phyloP scores from a whole-genome alignment of 2,329 filamentous ascomycete species.

The Sclerotiophoma versabilis region DNA sequence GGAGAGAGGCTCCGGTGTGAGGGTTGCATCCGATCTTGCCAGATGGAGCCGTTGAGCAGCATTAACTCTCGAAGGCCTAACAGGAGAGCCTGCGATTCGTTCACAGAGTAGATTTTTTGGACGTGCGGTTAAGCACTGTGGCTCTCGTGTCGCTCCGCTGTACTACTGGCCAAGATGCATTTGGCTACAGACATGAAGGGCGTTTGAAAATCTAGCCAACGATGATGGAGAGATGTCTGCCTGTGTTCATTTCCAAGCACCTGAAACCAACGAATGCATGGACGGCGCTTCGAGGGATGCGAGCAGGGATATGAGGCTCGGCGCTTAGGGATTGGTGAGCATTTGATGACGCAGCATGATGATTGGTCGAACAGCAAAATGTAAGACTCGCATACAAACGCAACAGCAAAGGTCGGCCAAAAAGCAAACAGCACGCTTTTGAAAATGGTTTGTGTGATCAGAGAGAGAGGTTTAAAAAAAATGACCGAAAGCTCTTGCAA shows the following conservation, averaged over 20 bases:
- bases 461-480: too few species aligned
- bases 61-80: neutral
- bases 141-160: constrained; percentile 22
- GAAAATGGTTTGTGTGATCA: neutral
- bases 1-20: neutral
- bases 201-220: neutral
- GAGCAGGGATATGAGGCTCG: constrained; percentile 5
- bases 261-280: constrained; percentile 16
- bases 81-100: constrained; percentile 6
- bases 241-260: neutral
- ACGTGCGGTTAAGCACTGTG: constrained; percentile 30
- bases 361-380: constrained; percentile 4
- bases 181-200: neutral
- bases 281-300: constrained; percentile 15
- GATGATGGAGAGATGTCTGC: neutral
- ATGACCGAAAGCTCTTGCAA: too few species aligned
- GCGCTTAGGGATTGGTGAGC: constrained; percentile 14
- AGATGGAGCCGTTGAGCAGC: constrained; percentile 4
- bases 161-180: constrained; percentile 6
- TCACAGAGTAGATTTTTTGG: neutral
- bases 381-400: neutral
- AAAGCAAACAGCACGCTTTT: neutral
- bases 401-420: neutral
- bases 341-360: neutral
- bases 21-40: constrained; percentile 4